Percentiles rank a stretch among this genome's conserved stretches.
Evolutionary conservation across 2,329 filamentous ascomycete genomes (phyloP).

Genomic region (Fusarium redolens): DNA sequence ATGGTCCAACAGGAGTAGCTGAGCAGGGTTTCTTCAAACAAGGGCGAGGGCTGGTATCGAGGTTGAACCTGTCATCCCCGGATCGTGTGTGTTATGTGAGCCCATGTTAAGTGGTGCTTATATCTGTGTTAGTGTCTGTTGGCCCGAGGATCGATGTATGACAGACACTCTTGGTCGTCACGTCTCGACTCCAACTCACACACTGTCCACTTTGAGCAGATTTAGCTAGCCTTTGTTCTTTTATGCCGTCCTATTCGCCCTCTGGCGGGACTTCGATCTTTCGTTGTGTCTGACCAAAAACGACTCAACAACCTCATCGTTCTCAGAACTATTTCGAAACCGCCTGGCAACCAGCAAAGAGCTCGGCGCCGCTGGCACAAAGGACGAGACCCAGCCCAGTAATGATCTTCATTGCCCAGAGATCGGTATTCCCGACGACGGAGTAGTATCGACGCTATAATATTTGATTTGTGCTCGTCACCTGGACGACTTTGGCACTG

Average conservation of each 20-base stretch:
- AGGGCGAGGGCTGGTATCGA: slow-evolving; percentile 10
- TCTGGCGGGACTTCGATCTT: background rate
- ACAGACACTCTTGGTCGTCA: slow-evolving; percentile 15
- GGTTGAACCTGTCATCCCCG: slow-evolving; percentile 25
- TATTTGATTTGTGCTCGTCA: slow-evolving; percentile 34
- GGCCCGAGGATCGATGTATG: slow-evolving; percentile 15
- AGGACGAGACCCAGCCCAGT: slow-evolving; percentile 30
- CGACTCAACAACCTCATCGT: slow-evolving; percentile 3
- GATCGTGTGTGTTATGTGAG: slow-evolving; percentile 14
- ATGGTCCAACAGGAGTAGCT: slow-evolving; percentile 3
- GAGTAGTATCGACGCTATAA: slow-evolving; percentile 17
- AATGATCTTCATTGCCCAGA: slow-evolving; percentile 32
- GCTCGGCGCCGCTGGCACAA: slow-evolving; percentile 37
- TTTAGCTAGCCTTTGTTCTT: background rate
- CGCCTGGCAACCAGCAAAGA: slow-evolving; percentile 33
- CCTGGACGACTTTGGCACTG: slow-evolving; percentile 39
- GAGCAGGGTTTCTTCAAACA: slow-evolving; percentile 14
- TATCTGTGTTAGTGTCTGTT: slow-evolving; percentile 28
- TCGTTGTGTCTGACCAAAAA: slow-evolving; percentile 2
- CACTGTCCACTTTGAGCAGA: background rate
- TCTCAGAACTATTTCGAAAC: slow-evolving; percentile 12
- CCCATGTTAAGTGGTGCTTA: slow-evolving; percentile 10
- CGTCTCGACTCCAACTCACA: slow-evolving; percentile 13
- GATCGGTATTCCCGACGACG: slow-evolving; percentile 38
- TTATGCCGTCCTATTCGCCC: background rate